These are phyloP conservation scores for Pascua sp. DNA, from an alignment of 1,284 basidiomycete genomes.

Conservation along the genomic window DNA sequence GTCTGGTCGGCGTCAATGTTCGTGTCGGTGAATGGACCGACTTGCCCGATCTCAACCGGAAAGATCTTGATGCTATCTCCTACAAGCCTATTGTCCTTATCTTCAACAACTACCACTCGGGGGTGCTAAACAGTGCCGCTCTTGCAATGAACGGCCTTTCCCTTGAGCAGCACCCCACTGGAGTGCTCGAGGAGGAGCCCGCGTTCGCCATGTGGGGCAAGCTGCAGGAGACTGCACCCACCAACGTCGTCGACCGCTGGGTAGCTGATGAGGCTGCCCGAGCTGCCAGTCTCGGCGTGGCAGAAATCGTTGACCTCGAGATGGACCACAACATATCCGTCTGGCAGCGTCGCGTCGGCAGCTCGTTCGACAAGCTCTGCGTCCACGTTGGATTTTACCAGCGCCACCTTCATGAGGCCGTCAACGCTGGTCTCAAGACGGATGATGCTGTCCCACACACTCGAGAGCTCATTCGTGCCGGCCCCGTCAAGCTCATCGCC, in stretches of 20 bases:
- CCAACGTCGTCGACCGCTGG: conserved; percentile 25
- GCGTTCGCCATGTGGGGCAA: conserved; percentile 27
- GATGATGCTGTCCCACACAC: conserved; percentile 31
- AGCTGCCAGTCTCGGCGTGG: conserved; percentile 39
- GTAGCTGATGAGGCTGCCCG: conserved; percentile 25
- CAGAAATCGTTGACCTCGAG: conserved; percentile 43
- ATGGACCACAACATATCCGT: conserved; percentile 33
- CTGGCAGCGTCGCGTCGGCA: conserved; percentile 27
- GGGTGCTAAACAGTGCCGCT: conserved; percentile 30
- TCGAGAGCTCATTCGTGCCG: conserved; percentile 30
- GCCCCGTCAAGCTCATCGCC: conserved; percentile 40
- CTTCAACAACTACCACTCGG: conserved; percentile 38
- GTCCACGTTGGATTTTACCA: conserved; percentile 41
- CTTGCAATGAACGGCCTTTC: conserved; percentile 21
- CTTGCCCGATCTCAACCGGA: conserved; percentile 20
- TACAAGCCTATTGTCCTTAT: conserved; percentile 32
- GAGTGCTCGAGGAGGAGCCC: conserved; percentile 30
- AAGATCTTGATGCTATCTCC: conserved; percentile 24
- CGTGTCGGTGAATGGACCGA: conserved; percentile 34
- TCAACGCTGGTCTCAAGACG: conserved; percentile 22
- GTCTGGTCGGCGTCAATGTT: conserved; percentile 25
- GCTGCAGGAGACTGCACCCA: conserved; percentile 23
- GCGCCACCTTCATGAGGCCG: conserved; percentile 31
- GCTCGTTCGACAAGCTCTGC: conserved; percentile 27
- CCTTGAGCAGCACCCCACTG: conserved; percentile 12